Conservation (phyloP, 179 eudicot genomes). For the Heliamphora pulchella region DNA sequence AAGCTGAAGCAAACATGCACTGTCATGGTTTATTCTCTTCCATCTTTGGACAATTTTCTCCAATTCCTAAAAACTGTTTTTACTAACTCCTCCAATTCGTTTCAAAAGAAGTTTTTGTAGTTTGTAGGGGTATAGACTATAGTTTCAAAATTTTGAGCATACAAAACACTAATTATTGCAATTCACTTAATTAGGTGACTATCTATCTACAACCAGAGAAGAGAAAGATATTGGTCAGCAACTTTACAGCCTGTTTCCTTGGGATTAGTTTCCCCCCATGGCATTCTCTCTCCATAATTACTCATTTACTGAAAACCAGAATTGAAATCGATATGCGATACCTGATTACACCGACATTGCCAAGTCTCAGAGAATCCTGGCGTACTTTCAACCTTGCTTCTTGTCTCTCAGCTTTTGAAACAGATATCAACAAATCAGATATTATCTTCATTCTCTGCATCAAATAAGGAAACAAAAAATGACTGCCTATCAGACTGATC, state of each 20-base stretch:
- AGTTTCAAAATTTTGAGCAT: background rate
- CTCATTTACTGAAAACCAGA: no score
- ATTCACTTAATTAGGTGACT: background rate
- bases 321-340: constrained; percentile 13
- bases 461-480: constrained; percentile 15
- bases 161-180: background rate
- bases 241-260: background rate
- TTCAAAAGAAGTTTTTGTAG: background rate
- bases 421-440: constrained; percentile 72
- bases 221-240: background rate
- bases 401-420: constrained; percentile 97
- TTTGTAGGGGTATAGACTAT: background rate
- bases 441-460: constrained; percentile 50
- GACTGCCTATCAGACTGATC: background rate
- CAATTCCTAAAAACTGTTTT: background rate
- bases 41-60: background rate
- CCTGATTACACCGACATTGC: constrained; percentile 96
- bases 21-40: background rate
- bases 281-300: background rate
- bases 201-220: background rate
- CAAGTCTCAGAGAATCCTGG: constrained; percentile 91
- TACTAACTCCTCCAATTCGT: background rate
- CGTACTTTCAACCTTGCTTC: constrained; percentile 97
- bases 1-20: no score
- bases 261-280: background rate